These are phyloP conservation scores for Metschnikowia continentalis DNA, from an alignment of 805 yeast genomes.

Conservation along the genomic window DNA sequence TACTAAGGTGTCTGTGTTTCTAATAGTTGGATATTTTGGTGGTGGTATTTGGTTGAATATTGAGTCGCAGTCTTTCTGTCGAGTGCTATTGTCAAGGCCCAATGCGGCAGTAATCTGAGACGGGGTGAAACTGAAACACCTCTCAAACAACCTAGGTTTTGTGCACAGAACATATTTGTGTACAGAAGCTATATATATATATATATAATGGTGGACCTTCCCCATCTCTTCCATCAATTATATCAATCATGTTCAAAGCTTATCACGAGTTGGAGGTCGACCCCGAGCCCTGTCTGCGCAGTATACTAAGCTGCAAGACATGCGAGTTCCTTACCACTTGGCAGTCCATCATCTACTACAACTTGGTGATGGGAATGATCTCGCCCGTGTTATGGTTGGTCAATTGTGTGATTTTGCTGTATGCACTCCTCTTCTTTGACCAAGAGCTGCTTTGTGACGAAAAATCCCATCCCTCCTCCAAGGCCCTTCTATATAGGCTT, in stretches of 20 bases:
- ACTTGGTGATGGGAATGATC: conserved; percentile 9
- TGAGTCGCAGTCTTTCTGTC: too few relatives aligned
- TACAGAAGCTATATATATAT: too few relatives aligned
- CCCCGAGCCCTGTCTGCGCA: not conserved
- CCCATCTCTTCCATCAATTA: too few relatives aligned
- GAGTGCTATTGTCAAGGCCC: not conserved
- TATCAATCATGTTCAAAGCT: not conserved
- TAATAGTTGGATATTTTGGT: too few relatives aligned
- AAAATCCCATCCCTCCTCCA: not conserved
- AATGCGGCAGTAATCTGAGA: not conserved
- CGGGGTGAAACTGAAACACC: too few relatives aligned
- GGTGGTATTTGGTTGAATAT: too few relatives aligned
- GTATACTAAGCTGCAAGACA: conserved; percentile 5
- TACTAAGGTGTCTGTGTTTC: too few relatives aligned
- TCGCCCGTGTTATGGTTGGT: conserved; percentile 13
- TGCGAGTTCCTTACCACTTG: conserved; percentile 9
- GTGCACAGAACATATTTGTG: too few relatives aligned
- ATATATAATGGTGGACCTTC: too few relatives aligned
- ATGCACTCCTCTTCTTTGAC: conserved; percentile 3
- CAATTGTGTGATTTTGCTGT: conserved; percentile 4
- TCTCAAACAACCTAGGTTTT: too few relatives aligned
- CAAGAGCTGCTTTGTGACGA: conserved; percentile 7
- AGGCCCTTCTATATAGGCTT: not conserved
- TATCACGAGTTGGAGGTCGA: not conserved
- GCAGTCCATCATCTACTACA: conserved; percentile 12